Percentiles rank a stretch among this genome's conserved stretches.
These are phyloP conservation scores for Thymus quinquecostatus DNA, from an alignment of 257 asterid genomes.

Conservation along the genomic window DNA sequence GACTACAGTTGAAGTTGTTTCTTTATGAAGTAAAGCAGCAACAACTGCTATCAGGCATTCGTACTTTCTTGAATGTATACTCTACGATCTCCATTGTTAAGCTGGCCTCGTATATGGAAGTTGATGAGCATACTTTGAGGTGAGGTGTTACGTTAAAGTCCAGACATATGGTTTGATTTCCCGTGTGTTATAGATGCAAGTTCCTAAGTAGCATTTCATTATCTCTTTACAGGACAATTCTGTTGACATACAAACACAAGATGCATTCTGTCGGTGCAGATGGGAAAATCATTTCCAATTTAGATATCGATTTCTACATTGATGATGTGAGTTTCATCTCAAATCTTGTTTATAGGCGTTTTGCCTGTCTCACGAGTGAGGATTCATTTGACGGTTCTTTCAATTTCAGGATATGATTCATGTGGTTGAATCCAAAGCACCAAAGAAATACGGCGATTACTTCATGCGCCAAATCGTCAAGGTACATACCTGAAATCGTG, in stretches of 20 bases:
- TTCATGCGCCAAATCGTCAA: slow-evolving; percentile 78
- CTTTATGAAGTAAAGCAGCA: slow-evolving; percentile 97
- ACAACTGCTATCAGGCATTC: slow-evolving; percentile 74
- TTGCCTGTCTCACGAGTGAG: not conserved
- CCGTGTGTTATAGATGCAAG: not conserved
- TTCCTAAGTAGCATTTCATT: slow-evolving; percentile 24
- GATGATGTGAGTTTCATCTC: slow-evolving; percentile 67
- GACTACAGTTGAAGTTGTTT: slow-evolving; percentile 84
- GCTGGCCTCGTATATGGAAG: slow-evolving; percentile 83
- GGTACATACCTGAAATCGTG: slow-evolving; percentile 39
- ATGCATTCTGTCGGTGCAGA: slow-evolving; percentile 78
- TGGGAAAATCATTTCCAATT: slow-evolving; percentile 78
- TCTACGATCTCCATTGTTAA: slow-evolving; percentile 82
- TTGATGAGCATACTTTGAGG: slow-evolving; percentile 91
- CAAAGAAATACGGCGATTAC: slow-evolving; percentile 68
- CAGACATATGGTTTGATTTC: slow-evolving; percentile 5
- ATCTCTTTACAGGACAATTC: slow-evolving; percentile 65
- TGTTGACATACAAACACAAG: slow-evolving; percentile 96
- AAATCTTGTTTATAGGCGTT: not conserved
- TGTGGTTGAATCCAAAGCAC: slow-evolving; percentile 62
- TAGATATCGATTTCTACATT: slow-evolving; percentile 81
- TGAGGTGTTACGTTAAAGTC: slow-evolving; percentile 17
- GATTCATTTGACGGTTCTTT: not conserved
- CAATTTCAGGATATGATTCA: slow-evolving; percentile 59
- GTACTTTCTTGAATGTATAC: slow-evolving; percentile 83